These are phyloP conservation scores for Cephaloascus albidus DNA, from an alignment of 805 yeast genomes.

Conservation along the genomic window DNA sequence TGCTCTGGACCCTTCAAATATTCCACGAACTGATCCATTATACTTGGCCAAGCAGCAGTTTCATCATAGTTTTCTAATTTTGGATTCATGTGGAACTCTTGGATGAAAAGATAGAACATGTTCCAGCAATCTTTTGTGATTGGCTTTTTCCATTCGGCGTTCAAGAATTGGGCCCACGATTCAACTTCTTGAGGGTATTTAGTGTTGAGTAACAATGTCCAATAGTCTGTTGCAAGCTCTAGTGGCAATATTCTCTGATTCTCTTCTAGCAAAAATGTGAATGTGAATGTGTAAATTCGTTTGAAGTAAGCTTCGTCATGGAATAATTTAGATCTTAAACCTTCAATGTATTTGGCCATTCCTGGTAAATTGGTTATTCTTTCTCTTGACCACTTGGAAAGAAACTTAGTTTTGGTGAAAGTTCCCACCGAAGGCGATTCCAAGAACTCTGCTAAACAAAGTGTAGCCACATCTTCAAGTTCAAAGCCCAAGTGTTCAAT, in stretches of 20 bases:
- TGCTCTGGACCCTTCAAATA: slow-evolving; percentile 31
- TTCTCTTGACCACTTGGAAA: slow-evolving; percentile 46
- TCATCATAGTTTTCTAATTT: slow-evolving; percentile 56
- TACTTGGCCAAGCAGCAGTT: slow-evolving; percentile 85
- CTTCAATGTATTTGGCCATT: background rate
- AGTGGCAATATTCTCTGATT: slow-evolving; percentile 46
- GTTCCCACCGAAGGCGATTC: slow-evolving; percentile 60
- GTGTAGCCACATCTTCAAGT: slow-evolving; percentile 66
- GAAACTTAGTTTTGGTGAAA: slow-evolving; percentile 40
- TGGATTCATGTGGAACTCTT: slow-evolving; percentile 43
- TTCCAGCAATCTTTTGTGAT: slow-evolving; percentile 77
- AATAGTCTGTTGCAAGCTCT: slow-evolving; percentile 65
- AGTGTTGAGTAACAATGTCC: slow-evolving; percentile 54
- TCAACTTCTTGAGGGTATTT: slow-evolving; percentile 19
- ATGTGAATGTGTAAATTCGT: slow-evolving; percentile 62
- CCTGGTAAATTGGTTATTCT: background rate
- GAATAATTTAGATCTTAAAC: slow-evolving; percentile 19
- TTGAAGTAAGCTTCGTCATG: slow-evolving; percentile 35
- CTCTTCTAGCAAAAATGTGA: slow-evolving; percentile 52
- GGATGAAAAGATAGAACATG: slow-evolving; percentile 65
- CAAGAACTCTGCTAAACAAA: slow-evolving; percentile 63
- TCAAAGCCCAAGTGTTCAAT: slow-evolving; percentile 58
- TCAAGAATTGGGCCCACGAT: slow-evolving; percentile 53
- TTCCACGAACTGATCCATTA: slow-evolving; percentile 79
- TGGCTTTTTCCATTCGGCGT: slow-evolving; percentile 27